These are phyloP conservation scores for Citrus medica DNA, from an alignment of 345 rosid species.

Conservation along the genomic window DNA sequence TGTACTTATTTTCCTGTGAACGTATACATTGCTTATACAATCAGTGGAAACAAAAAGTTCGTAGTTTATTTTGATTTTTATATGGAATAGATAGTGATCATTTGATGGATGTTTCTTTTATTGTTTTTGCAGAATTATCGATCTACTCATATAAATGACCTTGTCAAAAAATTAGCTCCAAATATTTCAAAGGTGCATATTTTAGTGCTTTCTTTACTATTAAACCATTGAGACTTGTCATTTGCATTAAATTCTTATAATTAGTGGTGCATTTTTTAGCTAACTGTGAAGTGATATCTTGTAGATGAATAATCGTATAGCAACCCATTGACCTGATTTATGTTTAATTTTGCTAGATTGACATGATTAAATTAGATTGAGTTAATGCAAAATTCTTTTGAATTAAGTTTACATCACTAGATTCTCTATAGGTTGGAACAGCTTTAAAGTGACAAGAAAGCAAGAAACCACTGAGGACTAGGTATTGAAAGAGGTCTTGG, in stretches of 20 bases:
- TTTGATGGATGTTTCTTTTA: neutral
- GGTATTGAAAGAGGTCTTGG: neutral
- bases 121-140: slow-evolving; percentile 44
- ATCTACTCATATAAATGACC: slow-evolving; percentile 41
- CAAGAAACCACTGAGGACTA: neutral
- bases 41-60: neutral
- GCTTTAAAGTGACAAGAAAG: neutral
- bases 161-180: slow-evolving; percentile 42
- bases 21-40: neutral
- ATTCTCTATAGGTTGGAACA: neutral
- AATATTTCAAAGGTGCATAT: slow-evolving; percentile 53
- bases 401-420: neutral
- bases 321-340: neutral
- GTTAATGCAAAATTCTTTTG: neutral
- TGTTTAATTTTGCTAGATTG: neutral
- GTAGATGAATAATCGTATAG: neutral
- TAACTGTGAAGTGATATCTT: neutral
- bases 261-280: neutral
- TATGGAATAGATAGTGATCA: neutral
- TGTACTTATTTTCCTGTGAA: neutral
- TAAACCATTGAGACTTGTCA: neutral
- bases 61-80: neutral
- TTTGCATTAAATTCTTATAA: neutral
- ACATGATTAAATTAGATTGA: neutral
- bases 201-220: slow-evolving; percentile 5